phyloP scores from a whole-genome alignment of 768 basidiomycete genomes.

The Podaxis sp. region DNA sequence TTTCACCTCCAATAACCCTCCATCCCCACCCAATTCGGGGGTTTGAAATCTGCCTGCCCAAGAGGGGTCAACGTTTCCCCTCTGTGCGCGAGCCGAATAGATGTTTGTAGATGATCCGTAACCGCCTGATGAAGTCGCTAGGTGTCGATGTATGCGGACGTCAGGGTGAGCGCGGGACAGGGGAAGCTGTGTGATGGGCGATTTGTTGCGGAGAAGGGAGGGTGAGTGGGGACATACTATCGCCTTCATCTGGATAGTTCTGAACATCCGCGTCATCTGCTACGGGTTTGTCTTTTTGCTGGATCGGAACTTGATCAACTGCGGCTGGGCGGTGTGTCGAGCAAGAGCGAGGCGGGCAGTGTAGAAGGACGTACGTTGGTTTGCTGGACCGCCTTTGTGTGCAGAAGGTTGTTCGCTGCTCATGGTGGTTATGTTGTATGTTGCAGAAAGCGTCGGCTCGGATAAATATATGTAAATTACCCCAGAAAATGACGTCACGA shows the following conservation, averaged over 20 bases:
- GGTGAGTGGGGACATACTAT: neutral
- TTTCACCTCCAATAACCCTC: neutral
- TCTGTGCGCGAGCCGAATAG: neutral
- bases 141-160: neutral
- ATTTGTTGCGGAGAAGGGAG: neutral
- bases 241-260: neutral
- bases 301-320: neutral
- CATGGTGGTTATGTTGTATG: neutral
- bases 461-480: neutral
- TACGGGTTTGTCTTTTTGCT: neutral
- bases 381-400: neutral
- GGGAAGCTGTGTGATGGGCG: neutral
- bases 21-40: neutral
- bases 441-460: neutral
- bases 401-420: neutral
- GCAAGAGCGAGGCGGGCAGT: neutral
- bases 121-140: slow-evolving; percentile 6
- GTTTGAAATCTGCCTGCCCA: neutral
- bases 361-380: neutral
- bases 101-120: slow-evolving; percentile 5
- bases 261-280: neutral
- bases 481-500: neutral
- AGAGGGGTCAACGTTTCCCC: neutral
- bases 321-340: neutral
- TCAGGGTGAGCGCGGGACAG: too few relatives aligned